phyloP scores from a whole-genome alignment of 2,329 filamentous ascomycete genomes.

The Conoideocrella luteorostrata region DNA sequence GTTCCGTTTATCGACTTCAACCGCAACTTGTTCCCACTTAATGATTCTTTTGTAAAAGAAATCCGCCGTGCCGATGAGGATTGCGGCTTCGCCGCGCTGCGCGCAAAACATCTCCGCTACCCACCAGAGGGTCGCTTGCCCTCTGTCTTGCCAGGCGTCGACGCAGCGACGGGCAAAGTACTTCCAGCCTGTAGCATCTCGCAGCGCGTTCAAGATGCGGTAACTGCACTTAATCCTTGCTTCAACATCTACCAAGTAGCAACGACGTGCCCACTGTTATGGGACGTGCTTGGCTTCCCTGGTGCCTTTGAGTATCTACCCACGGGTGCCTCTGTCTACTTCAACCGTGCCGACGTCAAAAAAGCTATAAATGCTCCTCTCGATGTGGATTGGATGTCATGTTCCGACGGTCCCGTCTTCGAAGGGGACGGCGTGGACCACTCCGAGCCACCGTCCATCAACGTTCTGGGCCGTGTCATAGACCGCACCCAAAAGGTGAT shows the following conservation, averaged over 20 bases:
- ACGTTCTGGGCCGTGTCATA: conserved; percentile 62
- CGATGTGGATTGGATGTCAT: conserved; percentile 46
- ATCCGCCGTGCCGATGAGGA: conserved; percentile 25
- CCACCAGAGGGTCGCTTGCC: conserved; percentile 49
- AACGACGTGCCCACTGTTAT: conserved; percentile 63
- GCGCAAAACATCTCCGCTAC: conserved; percentile 55
- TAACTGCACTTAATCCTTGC: conserved; percentile 61
- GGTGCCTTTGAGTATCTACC: conserved; percentile 54
- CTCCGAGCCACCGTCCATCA: conserved; percentile 41
- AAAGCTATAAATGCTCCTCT: conserved; percentile 57
- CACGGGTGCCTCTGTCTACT: conserved; percentile 54
- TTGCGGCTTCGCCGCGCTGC: conserved; percentile 56
- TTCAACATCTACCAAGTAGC: conserved; percentile 67
- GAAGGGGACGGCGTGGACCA: conserved; percentile 28
- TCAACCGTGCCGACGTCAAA: conserved; percentile 64
- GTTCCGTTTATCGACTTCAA: conserved; percentile 54
- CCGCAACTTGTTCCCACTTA: conserved; percentile 52
- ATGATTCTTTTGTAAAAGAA: conserved; percentile 24
- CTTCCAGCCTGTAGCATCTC: conserved; percentile 37
- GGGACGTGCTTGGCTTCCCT: conserved; percentile 66
- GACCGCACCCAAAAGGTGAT: conserved; percentile 67
- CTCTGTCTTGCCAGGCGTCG: neutral
- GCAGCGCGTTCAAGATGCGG: conserved; percentile 49
- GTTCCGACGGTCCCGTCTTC: conserved; percentile 38
- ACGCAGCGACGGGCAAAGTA: conserved; percentile 27